A percentile compares a stretch with the other conserved stretches of the same genome.
Conservation (phyloP, 2,329 filamentous ascomycete genomes). For the Lasiodiplodia sp. region DNA sequence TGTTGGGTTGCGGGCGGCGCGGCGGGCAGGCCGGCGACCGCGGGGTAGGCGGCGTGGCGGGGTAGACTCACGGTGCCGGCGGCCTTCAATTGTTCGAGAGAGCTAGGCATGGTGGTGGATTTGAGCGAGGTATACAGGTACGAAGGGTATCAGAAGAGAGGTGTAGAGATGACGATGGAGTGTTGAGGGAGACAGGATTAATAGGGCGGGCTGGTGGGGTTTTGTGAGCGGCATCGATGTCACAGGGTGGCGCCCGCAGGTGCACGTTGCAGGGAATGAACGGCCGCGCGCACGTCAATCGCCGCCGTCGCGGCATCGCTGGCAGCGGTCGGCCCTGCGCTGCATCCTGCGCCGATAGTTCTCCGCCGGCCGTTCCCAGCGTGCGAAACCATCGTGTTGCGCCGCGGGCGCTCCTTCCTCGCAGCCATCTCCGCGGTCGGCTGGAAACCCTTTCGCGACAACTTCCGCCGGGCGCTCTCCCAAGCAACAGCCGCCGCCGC, state of each 20-base stretch:
- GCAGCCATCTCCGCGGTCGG: conserved; percentile 4
- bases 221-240: conserved; percentile 27
- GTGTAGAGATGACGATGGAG: conserved; percentile 15
- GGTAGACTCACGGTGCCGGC: conserved; percentile 83
- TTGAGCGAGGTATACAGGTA: neutral
- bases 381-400: neutral
- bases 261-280: conserved; percentile 24
- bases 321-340: conserved; percentile 11
- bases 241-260: conserved; percentile 25
- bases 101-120: conserved; percentile 72
- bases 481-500: conserved; percentile 9
- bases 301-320: conserved; percentile 12
- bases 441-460: conserved; percentile 26
- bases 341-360: conserved; percentile 12
- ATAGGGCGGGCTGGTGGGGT: conserved; percentile 29
- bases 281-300: conserved; percentile 26
- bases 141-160: conserved; percentile 15
- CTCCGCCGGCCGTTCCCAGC: conserved; percentile 6
- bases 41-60: conserved; percentile 35
- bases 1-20: conserved; percentile 21
- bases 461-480: neutral
- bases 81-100: conserved; percentile 97
- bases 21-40: conserved; percentile 28
- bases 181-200: conserved; percentile 20
- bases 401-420: neutral